Evolutionary conservation across 345 rosid species (phyloP), one percentile per base, ranked within the genome.

Genomic region (Lepidium sativum): DNA sequence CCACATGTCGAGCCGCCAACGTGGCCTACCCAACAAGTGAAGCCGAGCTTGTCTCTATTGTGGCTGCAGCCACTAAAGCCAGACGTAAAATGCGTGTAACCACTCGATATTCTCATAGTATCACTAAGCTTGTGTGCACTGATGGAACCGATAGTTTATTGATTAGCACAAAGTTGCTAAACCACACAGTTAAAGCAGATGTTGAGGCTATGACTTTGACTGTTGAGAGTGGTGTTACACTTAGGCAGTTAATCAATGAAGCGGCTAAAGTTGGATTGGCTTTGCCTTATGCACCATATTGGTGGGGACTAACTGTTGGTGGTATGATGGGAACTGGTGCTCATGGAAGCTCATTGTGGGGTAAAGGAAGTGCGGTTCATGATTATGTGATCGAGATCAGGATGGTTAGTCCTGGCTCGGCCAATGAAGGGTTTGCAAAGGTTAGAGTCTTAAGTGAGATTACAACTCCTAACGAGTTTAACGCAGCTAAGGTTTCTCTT

Each of bases 281-380:
- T 0, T 76, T 91, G 67, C 89, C 97, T 0, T 81, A 91, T 48
- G 50, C 85, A 10, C 96, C 97, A 6, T 91, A 91, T 43, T 87
- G 97, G 96, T 91, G 92, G 92, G 97, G 97, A 3, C 17, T 88
- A 16, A 91, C 94, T 5, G 68, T 88, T 0, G 97, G 97, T 1
- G 97, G 97, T 4, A 31, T 91, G 25, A 15, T 91, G 71, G 79
- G 86, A 6, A 91, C 96, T 0, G 96, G 97, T 2, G 89, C 97
- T 14, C 97, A 91, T 25, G 97, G 97, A 0, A 91, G 97, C 79
- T 63, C 96, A 6, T 55, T 91, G 52, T 88, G 89, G 91, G 84
- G 83, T 11, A 81, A 69, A 38, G 97, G 97, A 29, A 88, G 96
- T 59, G 69, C 94, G 2, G 75, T 91, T 37, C 96, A 91, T 72